Conservation (phyloP, 768 basidiomycete species). For the Boletus fagicola region DNA sequence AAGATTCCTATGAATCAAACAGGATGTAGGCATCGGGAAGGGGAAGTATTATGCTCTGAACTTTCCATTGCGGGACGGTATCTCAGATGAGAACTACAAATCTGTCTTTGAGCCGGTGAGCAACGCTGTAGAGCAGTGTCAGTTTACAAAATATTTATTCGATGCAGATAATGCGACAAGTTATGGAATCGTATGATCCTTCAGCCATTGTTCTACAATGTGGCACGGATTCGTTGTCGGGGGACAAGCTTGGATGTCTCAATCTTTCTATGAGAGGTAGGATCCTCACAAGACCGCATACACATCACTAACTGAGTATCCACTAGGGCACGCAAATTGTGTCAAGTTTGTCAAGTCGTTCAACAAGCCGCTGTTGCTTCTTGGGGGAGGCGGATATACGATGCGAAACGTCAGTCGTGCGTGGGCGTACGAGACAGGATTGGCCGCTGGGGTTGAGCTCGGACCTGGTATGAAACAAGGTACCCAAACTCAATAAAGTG, state of each 20-base stretch:
- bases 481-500: background rate
- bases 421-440: slow-evolving; percentile 97
- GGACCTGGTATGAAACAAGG: slow-evolving; percentile 56
- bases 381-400: slow-evolving; percentile 98
- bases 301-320: background rate
- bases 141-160: background rate
- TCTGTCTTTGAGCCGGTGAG: slow-evolving; percentile 92
- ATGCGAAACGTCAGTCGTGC: slow-evolving; percentile 96
- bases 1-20: slow-evolving; percentile 13
- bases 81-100: slow-evolving; percentile 93
- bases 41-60: slow-evolving; percentile 94
- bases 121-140: slow-evolving; percentile 6
- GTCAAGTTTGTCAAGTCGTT: slow-evolving; percentile 97
- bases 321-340: slow-evolving; percentile 89
- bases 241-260: slow-evolving; percentile 93
- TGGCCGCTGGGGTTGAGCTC: slow-evolving; percentile 96
- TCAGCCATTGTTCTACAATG: slow-evolving; percentile 96
- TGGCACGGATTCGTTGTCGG: slow-evolving; percentile 94
- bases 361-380: slow-evolving; percentile 86
- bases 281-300: background rate
- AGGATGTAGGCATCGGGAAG: slow-evolving; percentile 93
- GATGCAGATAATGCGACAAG: slow-evolving; percentile 82
- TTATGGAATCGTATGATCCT: slow-evolving; percentile 93
- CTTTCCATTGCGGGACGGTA: slow-evolving; percentile 92
- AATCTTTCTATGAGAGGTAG: slow-evolving; percentile 94